Evolutionary conservation across 345 rosid genomes (phyloP).

Genomic region (Brassica incana): DNA sequence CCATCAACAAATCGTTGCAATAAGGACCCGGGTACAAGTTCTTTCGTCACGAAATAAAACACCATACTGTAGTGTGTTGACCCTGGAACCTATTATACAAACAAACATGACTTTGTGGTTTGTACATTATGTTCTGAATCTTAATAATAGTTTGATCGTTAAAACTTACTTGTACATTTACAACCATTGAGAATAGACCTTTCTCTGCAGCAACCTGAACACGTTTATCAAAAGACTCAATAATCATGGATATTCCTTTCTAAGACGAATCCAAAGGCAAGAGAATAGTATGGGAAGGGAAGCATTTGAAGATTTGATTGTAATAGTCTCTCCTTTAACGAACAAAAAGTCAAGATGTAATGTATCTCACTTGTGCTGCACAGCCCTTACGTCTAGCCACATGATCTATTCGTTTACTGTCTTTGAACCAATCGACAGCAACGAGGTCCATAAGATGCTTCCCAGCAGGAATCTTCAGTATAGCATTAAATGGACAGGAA

Average conservation of each 20-base stretch:
- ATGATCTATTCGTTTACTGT: slow-evolving; percentile 92
- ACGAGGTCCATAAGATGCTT: slow-evolving; percentile 96
- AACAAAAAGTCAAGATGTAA: too few relatives aligned
- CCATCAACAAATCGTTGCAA: slow-evolving; percentile 94
- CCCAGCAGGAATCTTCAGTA: slow-evolving; percentile 76
- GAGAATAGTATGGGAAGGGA: not conserved
- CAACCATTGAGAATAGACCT: slow-evolving; percentile 66
- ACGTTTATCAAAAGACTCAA: slow-evolving; percentile 17
- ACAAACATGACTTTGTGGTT: not conserved
- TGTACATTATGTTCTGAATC: slow-evolving; percentile 2
- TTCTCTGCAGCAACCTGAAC: slow-evolving; percentile 71
- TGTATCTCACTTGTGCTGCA: slow-evolving; percentile 75
- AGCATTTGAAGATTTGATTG: not conserved
- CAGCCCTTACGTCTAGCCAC: slow-evolving; percentile 92
- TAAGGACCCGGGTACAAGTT: slow-evolving; percentile 70
- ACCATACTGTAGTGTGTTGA: slow-evolving; percentile 98
- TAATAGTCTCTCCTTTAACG: too few relatives aligned
- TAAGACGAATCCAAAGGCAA: slow-evolving; percentile 7
- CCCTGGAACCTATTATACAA: slow-evolving; percentile 83
- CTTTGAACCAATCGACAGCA: slow-evolving; percentile 99
- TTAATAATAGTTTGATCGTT: slow-evolving; percentile 1
- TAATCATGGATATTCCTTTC: not conserved
- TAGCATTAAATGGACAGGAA: slow-evolving; percentile 8
- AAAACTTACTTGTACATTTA: slow-evolving; percentile 73
- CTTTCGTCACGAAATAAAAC: slow-evolving; percentile 76